Base-by-base conservation (phyloP, 2,329 filamentous ascomycete genomes). In the Purpureocillium takamizusanense region DNA sequence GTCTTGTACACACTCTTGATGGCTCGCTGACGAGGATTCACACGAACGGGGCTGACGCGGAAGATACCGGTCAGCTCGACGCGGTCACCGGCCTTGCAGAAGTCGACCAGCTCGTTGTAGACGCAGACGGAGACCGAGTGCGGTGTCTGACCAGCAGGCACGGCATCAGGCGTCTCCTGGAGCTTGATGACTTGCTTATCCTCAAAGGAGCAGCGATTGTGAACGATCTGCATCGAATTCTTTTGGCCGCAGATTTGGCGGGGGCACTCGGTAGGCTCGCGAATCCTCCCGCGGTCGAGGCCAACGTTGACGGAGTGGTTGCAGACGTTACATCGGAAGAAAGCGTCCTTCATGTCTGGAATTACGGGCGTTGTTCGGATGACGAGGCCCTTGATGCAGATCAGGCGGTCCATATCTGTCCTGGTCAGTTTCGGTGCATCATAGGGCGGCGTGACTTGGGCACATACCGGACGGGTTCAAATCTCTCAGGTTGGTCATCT, bases 101-200 rank as follows among this genome's bases (percentile, higher is more conserved):
- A 83, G 63, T 98, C 92, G 1, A 98, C 94, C 37, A 98, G 70
- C 59, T 98, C 92, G 54, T 97, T 90, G 59, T 98, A 97, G 11
- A 89, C 86, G 54, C 90, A 95, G 36, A 98, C 78, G 1, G 90
- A 95, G 18, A 98, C 92, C 0, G 90, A 95, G 62, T 98, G 92
- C 12, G 92, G 92, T 15, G 92, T 98, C 63, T 98, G 92, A 14
- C 92, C 92, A 48, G 95, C 84, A 35, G 92, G 92, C 14, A 98
- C 84, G 29, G 80, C 86, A 60, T 98, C 92, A 0, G 92, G 92
- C 0, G 92, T 98, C 62, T 98, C 92, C 62, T 98, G 92, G 31
- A 98, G 72, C 61, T 98, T 98, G 65, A 98, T 95, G 42, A 98
- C 87, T 59, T 98, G 92, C 68, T 98, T 98, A 60, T 98, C 92